These are phyloP conservation scores for Pseudogymnoascus sp. DNA, from an alignment of 2,329 filamentous ascomycete genomes.

Conservation along the genomic window DNA sequence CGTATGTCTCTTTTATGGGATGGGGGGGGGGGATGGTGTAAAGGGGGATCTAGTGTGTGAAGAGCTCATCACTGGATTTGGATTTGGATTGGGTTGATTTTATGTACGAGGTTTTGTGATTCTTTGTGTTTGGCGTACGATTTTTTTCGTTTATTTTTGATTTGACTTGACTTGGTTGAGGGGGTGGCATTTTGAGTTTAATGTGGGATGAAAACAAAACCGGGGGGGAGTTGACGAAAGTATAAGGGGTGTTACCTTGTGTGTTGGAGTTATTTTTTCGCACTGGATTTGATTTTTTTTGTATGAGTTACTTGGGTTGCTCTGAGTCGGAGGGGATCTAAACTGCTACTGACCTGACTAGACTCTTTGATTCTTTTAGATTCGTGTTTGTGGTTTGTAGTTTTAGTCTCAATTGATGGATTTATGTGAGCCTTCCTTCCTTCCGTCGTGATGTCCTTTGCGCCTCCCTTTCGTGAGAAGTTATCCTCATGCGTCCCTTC, in stretches of 20 bases:
- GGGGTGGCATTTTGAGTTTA: neutral
- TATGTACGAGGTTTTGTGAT: neutral
- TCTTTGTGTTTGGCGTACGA: neutral
- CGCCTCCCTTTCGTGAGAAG: neutral
- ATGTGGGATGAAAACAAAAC: neutral
- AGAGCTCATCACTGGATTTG: conserved; percentile 5
- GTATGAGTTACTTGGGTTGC: neutral
- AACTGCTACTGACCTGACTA: neutral
- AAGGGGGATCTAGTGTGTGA: neutral
- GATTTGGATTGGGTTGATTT: neutral
- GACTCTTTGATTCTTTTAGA: neutral
- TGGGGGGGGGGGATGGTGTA: neutral
- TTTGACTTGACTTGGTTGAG: neutral
- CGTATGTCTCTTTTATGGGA: neutral
- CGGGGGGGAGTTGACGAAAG: neutral
- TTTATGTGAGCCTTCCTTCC: neutral
- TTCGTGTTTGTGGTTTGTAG: neutral
- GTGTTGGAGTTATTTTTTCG: neutral
- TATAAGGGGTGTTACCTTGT: neutral
- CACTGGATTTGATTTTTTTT: neutral
- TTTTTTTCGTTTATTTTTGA: neutral
- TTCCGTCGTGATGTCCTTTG: neutral
- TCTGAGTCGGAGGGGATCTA: neutral
- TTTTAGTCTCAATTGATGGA: neutral
- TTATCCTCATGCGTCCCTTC: neutral